Evolutionary conservation across 192 early-diverging fungal species (phyloP).

Genomic region (Coemansia javaensis): DNA sequence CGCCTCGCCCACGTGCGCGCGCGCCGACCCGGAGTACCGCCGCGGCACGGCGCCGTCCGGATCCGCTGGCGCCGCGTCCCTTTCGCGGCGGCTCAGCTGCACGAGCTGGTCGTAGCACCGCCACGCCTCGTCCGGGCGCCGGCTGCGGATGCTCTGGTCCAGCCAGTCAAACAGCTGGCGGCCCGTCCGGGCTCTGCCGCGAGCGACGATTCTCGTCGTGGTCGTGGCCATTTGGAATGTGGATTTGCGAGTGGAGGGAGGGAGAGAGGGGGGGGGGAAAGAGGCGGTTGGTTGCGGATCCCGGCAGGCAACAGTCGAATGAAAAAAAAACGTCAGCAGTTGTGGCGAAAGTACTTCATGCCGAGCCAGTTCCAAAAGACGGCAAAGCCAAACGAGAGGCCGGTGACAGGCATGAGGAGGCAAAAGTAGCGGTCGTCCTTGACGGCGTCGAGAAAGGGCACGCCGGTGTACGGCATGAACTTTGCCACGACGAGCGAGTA

Average conservation of each 20-base stretch:
- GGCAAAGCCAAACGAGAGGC: conserved; percentile 68
- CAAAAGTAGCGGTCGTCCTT: conserved; percentile 79
- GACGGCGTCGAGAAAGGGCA: conserved; percentile 64
- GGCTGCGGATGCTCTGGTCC: not conserved
- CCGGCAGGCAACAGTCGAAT: not conserved
- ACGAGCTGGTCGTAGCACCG: not conserved
- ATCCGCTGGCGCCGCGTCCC: too few relatives aligned
- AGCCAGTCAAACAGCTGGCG: not conserved
- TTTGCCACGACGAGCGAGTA: conserved; percentile 66
- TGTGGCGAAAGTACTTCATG: conserved; percentile 90
- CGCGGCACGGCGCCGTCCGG: not conserved
- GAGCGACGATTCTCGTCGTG: too few relatives aligned
- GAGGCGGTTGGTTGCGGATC: not conserved
- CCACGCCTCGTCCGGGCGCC: not conserved
- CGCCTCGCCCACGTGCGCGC: not conserved
- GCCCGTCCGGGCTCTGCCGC: too few relatives aligned
- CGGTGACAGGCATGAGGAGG: conserved; percentile 73
- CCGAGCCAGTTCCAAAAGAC: conserved; percentile 93
- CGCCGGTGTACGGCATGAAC: conserved; percentile 65
- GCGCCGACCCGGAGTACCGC: not conserved
- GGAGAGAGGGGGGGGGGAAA: too few relatives aligned
- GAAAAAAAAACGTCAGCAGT: too few relatives aligned
- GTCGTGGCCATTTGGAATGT: too few relatives aligned
- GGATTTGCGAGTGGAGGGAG: too few relatives aligned
- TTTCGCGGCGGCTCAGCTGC: too few relatives aligned